Evolutionary conservation across 2,329 filamentous ascomycete genomes (phyloP).

Genomic region (Botrytis byssoidea): DNA sequence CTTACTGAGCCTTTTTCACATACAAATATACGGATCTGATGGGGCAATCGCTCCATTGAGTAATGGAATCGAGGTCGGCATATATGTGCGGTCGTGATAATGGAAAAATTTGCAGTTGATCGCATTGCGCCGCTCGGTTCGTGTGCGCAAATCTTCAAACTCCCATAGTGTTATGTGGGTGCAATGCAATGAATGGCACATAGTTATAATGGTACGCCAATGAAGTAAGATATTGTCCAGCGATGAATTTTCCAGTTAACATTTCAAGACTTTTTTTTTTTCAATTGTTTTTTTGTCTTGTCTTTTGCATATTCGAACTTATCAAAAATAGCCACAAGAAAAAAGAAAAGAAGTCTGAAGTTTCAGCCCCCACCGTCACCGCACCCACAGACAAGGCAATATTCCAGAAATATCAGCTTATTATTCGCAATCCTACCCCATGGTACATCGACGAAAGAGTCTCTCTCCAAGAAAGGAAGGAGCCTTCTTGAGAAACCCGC

Average conservation of each 20-base stretch:
- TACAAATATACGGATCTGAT: background rate
- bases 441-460: constrained; percentile 13
- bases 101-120: background rate
- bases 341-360: background rate
- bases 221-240: background rate
- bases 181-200: background rate
- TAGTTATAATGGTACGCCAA: background rate
- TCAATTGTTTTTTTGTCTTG: background rate
- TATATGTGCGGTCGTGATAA: background rate
- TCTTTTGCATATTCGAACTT: background rate
- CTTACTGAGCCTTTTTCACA: background rate
- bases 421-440: background rate
- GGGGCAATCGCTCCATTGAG: background rate
- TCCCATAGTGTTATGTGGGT: background rate
- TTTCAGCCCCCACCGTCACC: background rate
- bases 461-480: constrained; percentile 8
- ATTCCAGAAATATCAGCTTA: constrained; percentile 9
- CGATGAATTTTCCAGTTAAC: background rate
- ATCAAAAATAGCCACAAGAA: background rate
- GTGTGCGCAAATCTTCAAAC: background rate
- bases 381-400: background rate
- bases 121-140: background rate
- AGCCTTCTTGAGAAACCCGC: background rate
- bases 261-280: background rate
- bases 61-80: background rate